phyloP scores from a whole-genome alignment of 106 monocot genomes.

The Dendrobium nobile region DNA sequence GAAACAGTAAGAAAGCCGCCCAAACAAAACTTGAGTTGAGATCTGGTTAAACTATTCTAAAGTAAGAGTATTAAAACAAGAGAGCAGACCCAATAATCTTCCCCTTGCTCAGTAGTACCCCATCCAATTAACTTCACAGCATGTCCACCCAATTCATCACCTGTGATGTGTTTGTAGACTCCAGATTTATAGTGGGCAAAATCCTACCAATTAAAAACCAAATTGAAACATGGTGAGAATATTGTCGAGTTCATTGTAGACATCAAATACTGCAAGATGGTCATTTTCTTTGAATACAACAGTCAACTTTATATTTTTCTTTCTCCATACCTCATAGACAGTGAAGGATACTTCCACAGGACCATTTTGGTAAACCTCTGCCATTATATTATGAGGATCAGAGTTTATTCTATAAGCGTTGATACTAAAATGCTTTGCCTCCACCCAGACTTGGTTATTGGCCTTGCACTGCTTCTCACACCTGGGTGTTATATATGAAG shows the following conservation, averaged over 20 bases:
- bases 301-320: background rate
- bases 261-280: too few species aligned
- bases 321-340: constrained; percentile 75
- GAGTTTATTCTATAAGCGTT: constrained; percentile 67
- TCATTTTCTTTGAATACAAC: background rate
- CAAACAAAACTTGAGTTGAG: background rate
- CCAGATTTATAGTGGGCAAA: constrained; percentile 97
- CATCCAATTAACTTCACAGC: constrained; percentile 98
- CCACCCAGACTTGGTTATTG: constrained; percentile 61
- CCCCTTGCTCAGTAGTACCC: constrained; percentile 89
- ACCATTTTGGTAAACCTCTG: constrained; percentile 84
- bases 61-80: background rate
- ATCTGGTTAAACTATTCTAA: background rate
- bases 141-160: constrained; percentile 75
- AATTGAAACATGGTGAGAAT: too few species aligned
- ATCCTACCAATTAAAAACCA: constrained; percentile 36
- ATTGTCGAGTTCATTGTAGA: too few species aligned
- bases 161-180: constrained; percentile 85
- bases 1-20: too few species aligned
- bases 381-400: constrained; percentile 78
- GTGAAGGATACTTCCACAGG: constrained; percentile 95
- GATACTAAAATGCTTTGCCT: constrained; percentile 72
- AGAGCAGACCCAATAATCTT: constrained; percentile 82
- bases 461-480: constrained; percentile 72
- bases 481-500: constrained; percentile 70